Base-by-base conservation (phyloP, 129 eudicot genomes). In the Flaveria linearis region DNA sequence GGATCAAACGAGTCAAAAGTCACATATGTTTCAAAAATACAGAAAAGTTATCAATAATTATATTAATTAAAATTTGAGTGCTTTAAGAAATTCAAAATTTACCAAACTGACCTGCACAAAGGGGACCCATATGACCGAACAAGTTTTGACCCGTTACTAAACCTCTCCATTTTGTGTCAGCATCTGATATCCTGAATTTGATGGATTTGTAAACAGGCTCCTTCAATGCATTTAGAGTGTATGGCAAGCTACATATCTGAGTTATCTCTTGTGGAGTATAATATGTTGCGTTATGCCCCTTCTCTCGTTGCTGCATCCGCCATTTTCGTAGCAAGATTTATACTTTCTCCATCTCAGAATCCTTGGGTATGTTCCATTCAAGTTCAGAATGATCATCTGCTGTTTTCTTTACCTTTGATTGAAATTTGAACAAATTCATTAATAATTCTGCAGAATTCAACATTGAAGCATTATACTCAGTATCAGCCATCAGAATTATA, bases 231-330 rank as follows among this genome's bases (percentile, higher is more conserved):
- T 69, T 79, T 94, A 60, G 99, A 94, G 81, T 89, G 90, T 85
- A 81, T 91, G 90, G 86, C 93, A 11, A 88, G 89, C 79, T 94
- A 91, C 78, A 58, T 94, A 60, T 92, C 99, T 1, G 99, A 94
- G 88, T 78, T 94, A 30, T 91, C 97, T 15, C 93, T 94, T 63
- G 77, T 94, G 7, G 99, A 94, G 87, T 94, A 94, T 82, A 74
- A 43, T 47, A 89, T 91, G 97, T 85, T 94, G 55, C 69, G 81
- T 64, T 94, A 85, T 46, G 83, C 92, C 14, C 99, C 97, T 49
- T 94, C 99, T 5, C 74, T 91, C 28, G 76, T 89, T 73, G 97
- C 99, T 22, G 96, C 99, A 79, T 94, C 99, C 2, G 77, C 96
- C 42, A 87, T 91, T 33, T 94, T 94, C 84, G 78, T 94, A 85